phyloP scores from a whole-genome alignment of 768 basidiomycete genomes.

The Holtermanniella nyarrowii region DNA sequence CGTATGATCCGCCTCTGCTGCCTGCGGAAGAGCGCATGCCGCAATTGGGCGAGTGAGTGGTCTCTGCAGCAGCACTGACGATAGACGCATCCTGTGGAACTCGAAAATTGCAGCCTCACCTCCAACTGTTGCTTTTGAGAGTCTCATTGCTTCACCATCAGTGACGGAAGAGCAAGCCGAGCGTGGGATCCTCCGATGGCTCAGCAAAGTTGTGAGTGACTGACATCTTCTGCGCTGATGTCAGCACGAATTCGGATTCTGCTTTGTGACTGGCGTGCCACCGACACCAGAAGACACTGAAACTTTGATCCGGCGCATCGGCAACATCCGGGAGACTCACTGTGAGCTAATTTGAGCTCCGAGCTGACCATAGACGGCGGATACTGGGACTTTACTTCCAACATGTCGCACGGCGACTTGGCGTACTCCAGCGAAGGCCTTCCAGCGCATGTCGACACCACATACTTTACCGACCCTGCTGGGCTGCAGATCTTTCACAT shows the following conservation, averaged over 20 bases:
- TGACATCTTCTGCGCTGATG: neutral
- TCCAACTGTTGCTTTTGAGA: constrained; percentile 61
- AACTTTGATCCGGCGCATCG: constrained; percentile 60
- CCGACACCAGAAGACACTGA: constrained; percentile 75
- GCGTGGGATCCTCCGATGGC: constrained; percentile 66
- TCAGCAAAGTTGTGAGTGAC: constrained; percentile 61
- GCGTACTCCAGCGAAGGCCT: constrained; percentile 85
- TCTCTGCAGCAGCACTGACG: neutral
- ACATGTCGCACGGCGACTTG: constrained; percentile 81
- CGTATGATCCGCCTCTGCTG: constrained; percentile 61
- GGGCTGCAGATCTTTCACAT: constrained; percentile 96
- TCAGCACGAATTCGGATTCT: constrained; percentile 80
- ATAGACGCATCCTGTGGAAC: constrained; percentile 70
- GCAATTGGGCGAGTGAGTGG: constrained; percentile 46
- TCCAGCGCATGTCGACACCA: constrained; percentile 70
- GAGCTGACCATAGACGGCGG: constrained; percentile 56
- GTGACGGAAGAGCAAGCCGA: constrained; percentile 32
- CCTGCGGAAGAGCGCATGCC: neutral
- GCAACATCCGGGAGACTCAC: constrained; percentile 79
- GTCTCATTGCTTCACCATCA: constrained; percentile 48
- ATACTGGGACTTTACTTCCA: constrained; percentile 95
- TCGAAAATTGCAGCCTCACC: constrained; percentile 62
- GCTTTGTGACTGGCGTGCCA: constrained; percentile 72
- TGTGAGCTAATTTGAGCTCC: constrained; percentile 41
- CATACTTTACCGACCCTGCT: constrained; percentile 79